Conservation (phyloP, 179 eudicot genomes). For the Actinidia chinensis region DNA sequence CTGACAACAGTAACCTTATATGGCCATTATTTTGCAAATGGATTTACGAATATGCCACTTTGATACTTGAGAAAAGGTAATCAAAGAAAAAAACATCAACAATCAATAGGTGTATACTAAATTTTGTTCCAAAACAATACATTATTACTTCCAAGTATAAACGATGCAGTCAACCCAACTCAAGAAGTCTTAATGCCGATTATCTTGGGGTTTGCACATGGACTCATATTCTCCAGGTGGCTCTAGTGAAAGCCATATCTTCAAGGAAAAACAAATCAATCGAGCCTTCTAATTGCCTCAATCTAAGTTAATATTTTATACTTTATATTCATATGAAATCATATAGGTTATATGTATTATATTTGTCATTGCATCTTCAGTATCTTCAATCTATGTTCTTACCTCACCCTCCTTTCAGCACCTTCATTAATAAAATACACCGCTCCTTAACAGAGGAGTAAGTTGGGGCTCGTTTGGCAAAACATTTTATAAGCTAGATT, state of each 20-base stretch:
- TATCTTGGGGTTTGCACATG: neutral
- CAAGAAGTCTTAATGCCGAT: neutral
- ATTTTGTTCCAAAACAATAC: neutral
- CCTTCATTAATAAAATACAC: no score
- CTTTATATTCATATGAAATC: neutral
- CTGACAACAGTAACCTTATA: neutral
- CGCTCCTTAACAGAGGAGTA: no score
- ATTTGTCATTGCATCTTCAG: no score
- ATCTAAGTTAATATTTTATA: neutral
- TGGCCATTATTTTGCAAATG: neutral
- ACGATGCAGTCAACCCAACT: neutral
- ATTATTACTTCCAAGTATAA: neutral
- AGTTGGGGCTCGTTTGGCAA: no score
- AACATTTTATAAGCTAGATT: no score
- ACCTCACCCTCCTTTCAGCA: neutral
- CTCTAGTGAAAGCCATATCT: neutral
- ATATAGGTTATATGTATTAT: no score
- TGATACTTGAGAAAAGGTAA: neutral
- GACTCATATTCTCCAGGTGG: neutral
- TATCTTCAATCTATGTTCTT: no score
- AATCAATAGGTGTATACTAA: neutral
- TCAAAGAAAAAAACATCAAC: neutral
- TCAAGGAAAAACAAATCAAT: slow-evolving; percentile 1
- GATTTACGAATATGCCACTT: neutral
- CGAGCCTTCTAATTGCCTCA: neutral